Base-by-base conservation (phyloP, 805 yeast genomes). In the Brettanomyces sp. region DNA sequence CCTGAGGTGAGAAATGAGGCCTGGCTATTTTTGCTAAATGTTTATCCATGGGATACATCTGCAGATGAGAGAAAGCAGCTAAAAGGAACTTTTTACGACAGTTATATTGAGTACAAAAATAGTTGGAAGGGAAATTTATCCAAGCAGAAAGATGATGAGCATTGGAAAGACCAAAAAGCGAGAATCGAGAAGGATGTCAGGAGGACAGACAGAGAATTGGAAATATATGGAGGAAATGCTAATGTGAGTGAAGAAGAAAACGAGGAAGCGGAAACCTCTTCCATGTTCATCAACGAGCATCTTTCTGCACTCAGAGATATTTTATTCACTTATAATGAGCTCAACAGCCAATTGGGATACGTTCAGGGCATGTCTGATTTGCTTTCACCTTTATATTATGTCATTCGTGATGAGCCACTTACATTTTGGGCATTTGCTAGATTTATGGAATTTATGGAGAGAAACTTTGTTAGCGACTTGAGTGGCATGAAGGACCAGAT, bases 331-430 rank as follows among this genome's bases (percentile, higher is more conserved):
- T 91, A 84, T 57, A 91, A 93, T 61, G 89, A 85, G 62, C 74
- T 81, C 60, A 90, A 93, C 62, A 71, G 69, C 41, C 83, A 88
- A 53, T 65, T 93, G 53, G 99, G 99, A 1, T 93, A 93, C 58
- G 96, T 93, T 18, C 99, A 93, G 66, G 99, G 99, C 2, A 93
- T 93, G 99, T 80, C 93, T 8, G 99, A 93, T 63, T 68, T 93
- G 44, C 67, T 93, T 35, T 84, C 96, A 0, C 97, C 97, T 0
- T 64, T 93, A 3, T 93, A 88, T 60, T 77, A 73, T 45, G 65
- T 70, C 8, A 51, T 72, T 7, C 73, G 74, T 52, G 95, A 90
- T 60, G 96, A 90, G 53, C 68, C 82, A 0, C 56, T 88, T 23
- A 72, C 96, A 5, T 93, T 93, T 62, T 88, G 96, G 95, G 82